Conservation (phyloP, 371 early-diverging fungal species). For the Lichtheimia ramosa region DNA sequence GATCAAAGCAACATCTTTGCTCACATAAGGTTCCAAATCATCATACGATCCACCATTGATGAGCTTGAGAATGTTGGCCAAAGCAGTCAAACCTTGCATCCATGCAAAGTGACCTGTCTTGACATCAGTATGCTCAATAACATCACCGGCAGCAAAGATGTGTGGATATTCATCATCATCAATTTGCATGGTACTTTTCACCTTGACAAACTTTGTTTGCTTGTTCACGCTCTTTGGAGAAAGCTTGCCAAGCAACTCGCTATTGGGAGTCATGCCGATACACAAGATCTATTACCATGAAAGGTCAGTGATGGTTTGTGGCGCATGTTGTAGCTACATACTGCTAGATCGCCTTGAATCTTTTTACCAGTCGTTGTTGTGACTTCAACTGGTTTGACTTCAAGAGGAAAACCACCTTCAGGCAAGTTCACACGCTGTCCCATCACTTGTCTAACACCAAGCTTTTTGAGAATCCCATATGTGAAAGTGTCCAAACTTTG, state of each 20-base stretch:
- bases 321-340: constrained; percentile 17
- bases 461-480: constrained; percentile 40
- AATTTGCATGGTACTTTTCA: constrained; percentile 67
- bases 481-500: constrained; percentile 41
- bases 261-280: constrained; percentile 69
- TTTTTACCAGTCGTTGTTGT: constrained; percentile 43
- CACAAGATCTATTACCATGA: constrained; percentile 49
- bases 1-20: constrained; percentile 39
- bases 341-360: constrained; percentile 57
- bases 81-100: constrained; percentile 38
- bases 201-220: constrained; percentile 50
- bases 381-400: constrained; percentile 50
- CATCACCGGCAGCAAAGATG: constrained; percentile 70
- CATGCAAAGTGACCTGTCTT: constrained; percentile 56
- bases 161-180: constrained; percentile 58
- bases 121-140: constrained; percentile 44
- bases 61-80: constrained; percentile 27
- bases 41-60: constrained; percentile 29
- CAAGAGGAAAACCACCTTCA: constrained; percentile 40
- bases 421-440: constrained; percentile 53
- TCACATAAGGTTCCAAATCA: constrained; percentile 32
- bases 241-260: constrained; percentile 39
- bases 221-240: constrained; percentile 47
- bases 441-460: constrained; percentile 49
- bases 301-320: neutral